Evolutionary conservation across 441 rosid genomes (phyloP).

Genomic region (Jatropha multifida): DNA sequence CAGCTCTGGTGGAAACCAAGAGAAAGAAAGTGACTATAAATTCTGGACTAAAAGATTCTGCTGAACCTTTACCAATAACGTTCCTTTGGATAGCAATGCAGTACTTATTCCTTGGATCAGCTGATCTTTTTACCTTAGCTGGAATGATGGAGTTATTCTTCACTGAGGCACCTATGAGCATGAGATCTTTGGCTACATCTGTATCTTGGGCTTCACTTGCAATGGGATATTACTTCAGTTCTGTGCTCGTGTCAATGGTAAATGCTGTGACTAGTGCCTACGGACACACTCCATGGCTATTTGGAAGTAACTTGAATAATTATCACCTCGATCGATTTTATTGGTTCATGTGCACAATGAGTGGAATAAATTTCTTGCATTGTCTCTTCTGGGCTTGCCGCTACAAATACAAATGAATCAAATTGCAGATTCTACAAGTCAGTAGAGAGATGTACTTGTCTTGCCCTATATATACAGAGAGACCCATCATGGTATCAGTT

Average conservation of each 20-base stretch:
- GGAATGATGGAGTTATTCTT: constrained; percentile 94
- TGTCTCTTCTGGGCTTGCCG: constrained; percentile 83
- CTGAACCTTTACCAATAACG: constrained; percentile 63
- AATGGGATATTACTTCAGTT: constrained; percentile 83
- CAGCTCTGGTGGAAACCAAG: constrained; percentile 73
- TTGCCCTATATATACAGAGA: background rate
- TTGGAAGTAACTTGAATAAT: constrained; percentile 70
- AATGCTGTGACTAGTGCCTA: constrained; percentile 44
- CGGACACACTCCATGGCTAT: constrained; percentile 59
- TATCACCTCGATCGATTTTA: constrained; percentile 73
- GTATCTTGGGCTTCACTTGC: constrained; percentile 90
- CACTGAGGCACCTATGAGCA: constrained; percentile 70
- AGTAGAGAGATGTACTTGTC: background rate
- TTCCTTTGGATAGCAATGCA: constrained; percentile 86
- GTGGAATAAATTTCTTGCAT: constrained; percentile 63
- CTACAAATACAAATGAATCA: constrained; percentile 50
- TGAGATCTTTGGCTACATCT: constrained; percentile 85
- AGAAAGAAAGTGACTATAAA: constrained; percentile 47
- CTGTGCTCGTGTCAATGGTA: constrained; percentile 61
- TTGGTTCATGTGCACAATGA: constrained; percentile 78
- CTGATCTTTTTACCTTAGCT: constrained; percentile 80
- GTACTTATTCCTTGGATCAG: constrained; percentile 84
- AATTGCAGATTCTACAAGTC: background rate
- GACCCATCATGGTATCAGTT: background rate
- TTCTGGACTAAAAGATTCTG: constrained; percentile 35